Evolutionary conservation across 176 grass and related monocot genomes (phyloP), one percentile per base, ranked within the genome.

Genomic region (Triticum turgidum): DNA sequence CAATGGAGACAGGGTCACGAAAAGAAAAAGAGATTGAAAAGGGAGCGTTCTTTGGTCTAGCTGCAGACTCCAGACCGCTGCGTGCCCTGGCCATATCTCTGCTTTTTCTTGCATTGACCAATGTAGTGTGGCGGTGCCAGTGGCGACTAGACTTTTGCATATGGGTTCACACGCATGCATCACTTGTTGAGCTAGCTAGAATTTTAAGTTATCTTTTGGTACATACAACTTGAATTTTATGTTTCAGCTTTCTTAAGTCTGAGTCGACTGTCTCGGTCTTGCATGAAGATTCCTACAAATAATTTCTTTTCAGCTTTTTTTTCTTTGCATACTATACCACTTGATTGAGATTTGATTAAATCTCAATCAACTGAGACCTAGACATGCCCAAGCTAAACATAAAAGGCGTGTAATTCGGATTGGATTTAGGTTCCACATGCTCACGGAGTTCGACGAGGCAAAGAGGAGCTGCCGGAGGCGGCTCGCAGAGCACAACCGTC

Each of bases 401-500:
- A 32, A 32, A 32, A 3, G 32, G 32, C 32, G 3, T 32, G 41
- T 42, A 42, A 1, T 4, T 35, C 2, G 74, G 52, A 17, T 11
- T 5, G 4, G 9, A 1, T 5, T 9, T 51, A 95, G 93, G 90
- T 95, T 95, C 21, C 93, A 95, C 77, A 86, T 87, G 76, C 88
- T 95, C 5, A 69, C 86, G 0, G 93, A 95, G 86, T 95, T 95
- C 12, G 93, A 95, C 69, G 93, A 92, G 80, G 86, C 86, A 39
- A 95, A 95, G 73, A 87, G 93, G 65, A 95, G 88, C 90, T 95
- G 93, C 84, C 52, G 90, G 88, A 92, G 90, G 88, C 86, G 93
- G 71, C 88, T 91, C 9, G 88, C 93, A 7, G 93, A 95, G 90
- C 88, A 95, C 93, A 95, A 95, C 90, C 90, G 93, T 69, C 91